Base-by-base conservation (phyloP, 208 protist species). In the Phytomonas francai region DNA sequence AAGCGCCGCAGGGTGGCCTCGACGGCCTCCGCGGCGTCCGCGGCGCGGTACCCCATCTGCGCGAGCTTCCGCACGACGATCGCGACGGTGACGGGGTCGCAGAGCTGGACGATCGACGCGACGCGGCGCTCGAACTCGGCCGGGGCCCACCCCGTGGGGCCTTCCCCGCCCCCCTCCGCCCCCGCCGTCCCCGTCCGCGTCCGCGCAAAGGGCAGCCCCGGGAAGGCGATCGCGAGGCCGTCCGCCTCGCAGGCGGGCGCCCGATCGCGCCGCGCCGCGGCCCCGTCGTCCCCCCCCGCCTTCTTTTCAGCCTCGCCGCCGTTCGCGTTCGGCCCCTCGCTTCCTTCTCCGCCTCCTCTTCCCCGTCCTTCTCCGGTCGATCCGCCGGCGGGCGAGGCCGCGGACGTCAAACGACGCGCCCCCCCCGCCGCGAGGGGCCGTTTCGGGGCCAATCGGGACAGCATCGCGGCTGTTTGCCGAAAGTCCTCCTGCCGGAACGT, bases 11-110 rank as follows among this genome's bases (percentile, higher is more conserved):
- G 68, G 34, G 84, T 77, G n/a, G 59, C 45, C 68, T 91, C 83
- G 14, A 94, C 89, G 1, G 65, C 68, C 7, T 61, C 32, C 62
- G 60, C 62, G 0, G 80, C 86, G 39, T 67, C 68, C 0, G 71
- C 39, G 0, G 67, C 78, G 25, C 70, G 77, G 64, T 88, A 94
- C 22, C 89, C 89, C 65, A 89, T 81, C 59, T 85, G 75, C 28
- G 80, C 63, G 19, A 95, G 62, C 67, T 93, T 93, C 72, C 87
- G 89, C 59, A 93, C 86, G 2, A 95, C 78, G 33, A 85, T 84
- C 27, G 79, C 73, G 22, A 83, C 72, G 33, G 89, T 95, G 30
- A 95, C 84, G 3, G 89, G 87, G 51, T 92, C 89, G 39, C 87
- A 88, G 42, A 90, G 59, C 59, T 92, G 87, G 31, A 93, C 83